Conservation (phyloP, 2,329 filamentous ascomycete species). For the Chaetomium strumarium region DNA sequence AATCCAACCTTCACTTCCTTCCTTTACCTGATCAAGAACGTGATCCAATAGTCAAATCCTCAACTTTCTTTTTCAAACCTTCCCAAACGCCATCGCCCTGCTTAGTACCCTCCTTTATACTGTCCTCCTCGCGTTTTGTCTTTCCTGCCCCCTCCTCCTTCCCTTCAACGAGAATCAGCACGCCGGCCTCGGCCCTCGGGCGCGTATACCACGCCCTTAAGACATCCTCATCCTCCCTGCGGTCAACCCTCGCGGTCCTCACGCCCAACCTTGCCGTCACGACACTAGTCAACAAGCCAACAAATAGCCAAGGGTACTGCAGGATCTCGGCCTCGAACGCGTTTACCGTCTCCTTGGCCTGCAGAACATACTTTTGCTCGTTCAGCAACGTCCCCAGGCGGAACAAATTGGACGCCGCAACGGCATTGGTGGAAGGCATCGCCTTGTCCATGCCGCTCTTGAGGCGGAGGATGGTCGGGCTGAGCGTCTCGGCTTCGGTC, state of each 20-base stretch:
- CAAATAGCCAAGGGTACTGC: constrained; percentile 90
- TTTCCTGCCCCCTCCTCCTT: neutral
- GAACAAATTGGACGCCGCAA: constrained; percentile 83
- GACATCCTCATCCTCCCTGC: constrained; percentile 4
- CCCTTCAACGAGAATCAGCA: constrained; percentile 7
- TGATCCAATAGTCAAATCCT: constrained; percentile 4
- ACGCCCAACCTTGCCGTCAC: constrained; percentile 67
- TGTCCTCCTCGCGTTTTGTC: neutral
- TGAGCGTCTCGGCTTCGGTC: constrained; percentile 52
- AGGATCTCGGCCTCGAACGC: constrained; percentile 89
- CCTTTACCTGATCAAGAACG: neutral
- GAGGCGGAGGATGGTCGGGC: constrained; percentile 70
- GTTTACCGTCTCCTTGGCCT: constrained; percentile 67
- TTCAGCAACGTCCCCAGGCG: constrained; percentile 66
- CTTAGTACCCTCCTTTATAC: neutral
- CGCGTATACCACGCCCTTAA: constrained; percentile 11
- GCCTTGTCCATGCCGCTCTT: constrained; percentile 95
- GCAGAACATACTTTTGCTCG: constrained; percentile 55
- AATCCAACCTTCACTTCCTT: too few relatives aligned
- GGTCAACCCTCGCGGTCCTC: constrained; percentile 4
- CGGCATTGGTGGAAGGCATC: constrained; percentile 82
- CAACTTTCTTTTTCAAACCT: neutral
- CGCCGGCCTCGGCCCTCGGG: constrained; percentile 18
- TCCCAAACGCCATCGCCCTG: neutral
- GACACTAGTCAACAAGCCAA: constrained; percentile 69